These are phyloP conservation scores for Fragilariopsis cylindrus DNA, from an alignment of 108 stramenopile species.

Conservation along the genomic window DNA sequence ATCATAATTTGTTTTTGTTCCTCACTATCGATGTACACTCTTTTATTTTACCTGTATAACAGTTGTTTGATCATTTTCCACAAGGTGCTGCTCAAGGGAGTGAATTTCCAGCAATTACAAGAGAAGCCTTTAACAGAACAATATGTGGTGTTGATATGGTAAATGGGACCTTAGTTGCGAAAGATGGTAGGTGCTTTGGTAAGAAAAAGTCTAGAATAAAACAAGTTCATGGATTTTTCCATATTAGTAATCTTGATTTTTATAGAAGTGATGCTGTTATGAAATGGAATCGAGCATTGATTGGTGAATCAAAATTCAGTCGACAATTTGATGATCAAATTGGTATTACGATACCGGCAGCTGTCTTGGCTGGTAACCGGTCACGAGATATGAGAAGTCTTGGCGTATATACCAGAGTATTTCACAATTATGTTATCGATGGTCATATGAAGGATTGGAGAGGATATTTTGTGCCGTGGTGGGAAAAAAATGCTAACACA, in stretches of 20 bases:
- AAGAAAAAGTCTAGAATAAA: constrained; percentile 13
- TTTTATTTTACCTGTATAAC: neutral
- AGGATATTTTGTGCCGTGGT: constrained; percentile 20
- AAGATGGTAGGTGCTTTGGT: neutral
- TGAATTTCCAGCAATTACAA: constrained; percentile 6
- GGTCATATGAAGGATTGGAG: constrained; percentile 22
- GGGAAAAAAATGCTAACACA: constrained; percentile 12
- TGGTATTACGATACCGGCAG: constrained; percentile 46
- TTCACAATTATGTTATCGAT: constrained; percentile 38
- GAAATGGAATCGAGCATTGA: constrained; percentile 35
- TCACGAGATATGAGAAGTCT: constrained; percentile 29
- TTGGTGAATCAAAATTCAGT: constrained; percentile 34
- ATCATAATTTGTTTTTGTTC: neutral
- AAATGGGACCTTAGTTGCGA: constrained; percentile 23
- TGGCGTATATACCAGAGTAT: constrained; percentile 26
- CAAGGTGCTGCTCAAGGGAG: constrained; percentile 8
- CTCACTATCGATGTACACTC: neutral
- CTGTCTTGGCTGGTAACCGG: constrained; percentile 24
- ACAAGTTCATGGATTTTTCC: constrained; percentile 48
- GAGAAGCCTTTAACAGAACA: constrained; percentile 15
- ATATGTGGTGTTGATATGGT: constrained; percentile 17
- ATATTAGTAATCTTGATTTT: constrained; percentile 34
- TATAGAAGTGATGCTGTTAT: constrained; percentile 38
- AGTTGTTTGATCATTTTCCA: constrained; percentile 26
- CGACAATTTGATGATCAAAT: constrained; percentile 51